Percentiles rank a stretch among this genome's conserved stretches.
Evolutionary conservation across 169 alveolate genomes (phyloP).

Genomic region (Theileria equi): DNA sequence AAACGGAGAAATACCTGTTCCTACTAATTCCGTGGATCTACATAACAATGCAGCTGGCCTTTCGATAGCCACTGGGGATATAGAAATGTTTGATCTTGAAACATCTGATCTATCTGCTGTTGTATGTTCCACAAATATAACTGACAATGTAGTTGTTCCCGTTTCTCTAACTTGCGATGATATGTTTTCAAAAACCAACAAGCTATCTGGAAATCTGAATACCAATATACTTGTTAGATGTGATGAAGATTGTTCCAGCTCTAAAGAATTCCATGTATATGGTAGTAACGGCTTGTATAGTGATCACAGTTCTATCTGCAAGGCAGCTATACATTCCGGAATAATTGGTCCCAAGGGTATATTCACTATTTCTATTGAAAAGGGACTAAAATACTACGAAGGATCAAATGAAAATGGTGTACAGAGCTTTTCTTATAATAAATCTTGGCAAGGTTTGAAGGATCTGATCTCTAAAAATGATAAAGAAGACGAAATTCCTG

Average conservation of each 20-base stretch:
- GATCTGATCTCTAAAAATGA: constrained; percentile 60
- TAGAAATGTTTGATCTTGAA: constrained; percentile 79
- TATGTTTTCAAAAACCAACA: constrained; percentile 41
- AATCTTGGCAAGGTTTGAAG: constrained; percentile 65
- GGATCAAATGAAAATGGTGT: constrained; percentile 81
- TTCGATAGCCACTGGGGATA: constrained; percentile 74
- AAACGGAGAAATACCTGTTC: background rate
- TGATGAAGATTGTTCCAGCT: constrained; percentile 50
- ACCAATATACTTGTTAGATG: constrained; percentile 81
- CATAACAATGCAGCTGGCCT: constrained; percentile 78
- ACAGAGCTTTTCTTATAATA: constrained; percentile 77
- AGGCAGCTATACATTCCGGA: constrained; percentile 88
- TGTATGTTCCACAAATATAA: constrained; percentile 82
- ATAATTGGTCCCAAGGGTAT: constrained; percentile 78
- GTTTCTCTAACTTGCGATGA: constrained; percentile 59
- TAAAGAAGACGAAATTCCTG: constrained; percentile 55
- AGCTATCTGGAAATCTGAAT: constrained; percentile 73
- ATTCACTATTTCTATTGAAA: constrained; percentile 80
- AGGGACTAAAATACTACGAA: constrained; percentile 78
- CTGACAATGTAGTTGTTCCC: constrained; percentile 69
- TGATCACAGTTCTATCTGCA: constrained; percentile 84
- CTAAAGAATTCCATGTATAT: constrained; percentile 60
- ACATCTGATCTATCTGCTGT: constrained; percentile 81
- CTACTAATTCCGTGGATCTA: too few species aligned
- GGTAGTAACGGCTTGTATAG: constrained; percentile 83